A percentile compares a stretch with the other conserved stretches of the same genome.
These are phyloP conservation scores for Nicotiana sylvestris DNA, from an alignment of 257 asterid species.

Conservation along the genomic window DNA sequence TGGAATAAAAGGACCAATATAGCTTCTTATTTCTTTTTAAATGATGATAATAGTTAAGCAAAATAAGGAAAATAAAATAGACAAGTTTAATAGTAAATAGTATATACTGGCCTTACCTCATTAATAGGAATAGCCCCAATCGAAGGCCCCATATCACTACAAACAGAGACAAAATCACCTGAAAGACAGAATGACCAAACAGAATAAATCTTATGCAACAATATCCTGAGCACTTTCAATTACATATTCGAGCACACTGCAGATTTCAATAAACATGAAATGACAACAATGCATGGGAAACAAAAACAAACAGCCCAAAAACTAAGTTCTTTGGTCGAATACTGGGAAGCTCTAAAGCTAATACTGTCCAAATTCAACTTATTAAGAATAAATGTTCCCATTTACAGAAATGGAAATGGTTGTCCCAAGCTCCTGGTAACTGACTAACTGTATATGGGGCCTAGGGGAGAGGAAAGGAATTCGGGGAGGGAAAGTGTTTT, in stretches of 20 bases:
- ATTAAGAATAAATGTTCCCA: neutral
- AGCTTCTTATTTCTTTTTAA: neutral
- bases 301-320: neutral
- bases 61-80: neutral
- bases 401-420: neutral
- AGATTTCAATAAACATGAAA: neutral
- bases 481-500: neutral
- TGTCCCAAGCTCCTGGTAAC: neutral
- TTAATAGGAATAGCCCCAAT: slow-evolving; percentile 63
- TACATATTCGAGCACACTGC: neutral
- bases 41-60: neutral
- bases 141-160: slow-evolving; percentile 92
- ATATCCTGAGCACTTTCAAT: neutral
- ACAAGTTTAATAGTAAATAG: neutral
- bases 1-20: neutral
- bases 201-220: slow-evolving; percentile 3
- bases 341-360: neutral
- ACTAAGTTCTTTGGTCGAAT: neutral
- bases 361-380: neutral
- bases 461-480: neutral
- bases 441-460: neutral
- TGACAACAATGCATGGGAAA: neutral
- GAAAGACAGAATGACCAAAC: slow-evolving; percentile 21
- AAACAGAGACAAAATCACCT: slow-evolving; percentile 73
- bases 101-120: slow-evolving; percentile 49